Conservation (phyloP, 2,329 filamentous ascomycete species). For the Nannizziopsis arthrosporioides region DNA sequence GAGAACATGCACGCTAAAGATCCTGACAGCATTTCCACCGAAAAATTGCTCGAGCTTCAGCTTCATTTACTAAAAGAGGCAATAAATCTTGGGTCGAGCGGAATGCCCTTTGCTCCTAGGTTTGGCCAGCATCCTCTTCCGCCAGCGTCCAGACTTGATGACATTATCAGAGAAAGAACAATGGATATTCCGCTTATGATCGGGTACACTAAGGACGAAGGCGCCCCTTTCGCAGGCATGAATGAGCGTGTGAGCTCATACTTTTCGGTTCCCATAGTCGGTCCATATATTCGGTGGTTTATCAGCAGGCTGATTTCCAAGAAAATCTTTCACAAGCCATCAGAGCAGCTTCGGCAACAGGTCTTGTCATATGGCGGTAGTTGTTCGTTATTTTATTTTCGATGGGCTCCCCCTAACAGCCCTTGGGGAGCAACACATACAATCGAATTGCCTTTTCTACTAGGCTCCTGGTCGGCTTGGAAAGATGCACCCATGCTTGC, state of each 20-base stretch:
- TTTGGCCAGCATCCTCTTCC: background rate
- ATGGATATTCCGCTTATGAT: background rate
- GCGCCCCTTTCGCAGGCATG: background rate
- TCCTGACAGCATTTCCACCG: no score
- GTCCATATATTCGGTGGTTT: background rate
- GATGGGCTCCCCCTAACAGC: background rate
- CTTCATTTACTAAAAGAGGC: background rate
- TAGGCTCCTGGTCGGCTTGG: background rate
- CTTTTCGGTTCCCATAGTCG: background rate
- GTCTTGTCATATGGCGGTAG: background rate
- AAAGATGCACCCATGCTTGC: background rate
- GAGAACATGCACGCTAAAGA: background rate
- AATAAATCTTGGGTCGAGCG: background rate
- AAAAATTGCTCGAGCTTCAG: background rate
- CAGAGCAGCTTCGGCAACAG: background rate
- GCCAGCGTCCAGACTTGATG: background rate
- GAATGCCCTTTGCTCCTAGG: background rate
- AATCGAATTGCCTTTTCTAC: background rate
- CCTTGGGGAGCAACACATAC: background rate
- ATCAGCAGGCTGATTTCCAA: background rate
- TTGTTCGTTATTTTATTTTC: background rate
- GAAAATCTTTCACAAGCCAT: background rate
- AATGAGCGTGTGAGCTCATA: background rate
- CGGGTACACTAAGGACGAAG: background rate
- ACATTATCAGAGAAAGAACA: background rate